These are phyloP conservation scores for Celoporthe dispersa DNA, from an alignment of 2,329 filamentous ascomycete species.

Conservation along the genomic window DNA sequence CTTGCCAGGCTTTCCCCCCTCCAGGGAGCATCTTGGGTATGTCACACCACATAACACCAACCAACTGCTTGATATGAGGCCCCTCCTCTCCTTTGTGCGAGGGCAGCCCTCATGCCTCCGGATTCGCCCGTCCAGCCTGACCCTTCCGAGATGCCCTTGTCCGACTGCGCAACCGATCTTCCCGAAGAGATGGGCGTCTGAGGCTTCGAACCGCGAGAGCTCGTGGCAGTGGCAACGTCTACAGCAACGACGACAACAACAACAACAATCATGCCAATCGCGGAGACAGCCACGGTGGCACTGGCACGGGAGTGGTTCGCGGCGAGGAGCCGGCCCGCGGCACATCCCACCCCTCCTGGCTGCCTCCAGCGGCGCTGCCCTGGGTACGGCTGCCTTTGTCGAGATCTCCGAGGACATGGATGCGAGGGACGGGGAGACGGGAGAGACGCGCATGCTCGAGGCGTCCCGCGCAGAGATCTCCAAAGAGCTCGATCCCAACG, in stretches of 20 bases:
- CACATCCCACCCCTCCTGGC: conserved; percentile 39
- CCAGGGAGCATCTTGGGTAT: conserved; percentile 10
- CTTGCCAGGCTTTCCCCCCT: not conserved
- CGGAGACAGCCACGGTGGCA: conserved; percentile 35
- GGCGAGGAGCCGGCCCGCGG: conserved; percentile 7
- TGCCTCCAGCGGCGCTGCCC: conserved; percentile 44
- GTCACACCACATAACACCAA: conserved; percentile 8
- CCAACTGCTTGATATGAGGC: conserved; percentile 24
- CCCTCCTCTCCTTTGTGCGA: conserved; percentile 17
- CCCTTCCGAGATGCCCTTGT: conserved; percentile 11
- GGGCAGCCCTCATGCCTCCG: conserved; percentile 23
- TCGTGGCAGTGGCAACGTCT: conserved; percentile 6
- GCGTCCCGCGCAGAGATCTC: conserved; percentile 77
- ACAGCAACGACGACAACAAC: conserved; percentile 11
- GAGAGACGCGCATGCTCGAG: conserved; percentile 85
- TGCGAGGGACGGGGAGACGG: conserved; percentile 63
- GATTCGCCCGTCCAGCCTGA: conserved; percentile 12
- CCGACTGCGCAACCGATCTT: not conserved
- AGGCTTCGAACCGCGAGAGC: conserved; percentile 6
- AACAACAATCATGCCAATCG: conserved; percentile 32
- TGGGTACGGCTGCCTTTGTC: conserved; percentile 63
- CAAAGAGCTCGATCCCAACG: conserved; percentile 67
- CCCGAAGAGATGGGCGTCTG: conserved; percentile 13
- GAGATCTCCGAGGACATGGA: conserved; percentile 61
- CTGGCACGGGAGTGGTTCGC: conserved; percentile 30